Base-by-base conservation (phyloP, 306 rosid species). In the Dryas octopetala region DNA sequence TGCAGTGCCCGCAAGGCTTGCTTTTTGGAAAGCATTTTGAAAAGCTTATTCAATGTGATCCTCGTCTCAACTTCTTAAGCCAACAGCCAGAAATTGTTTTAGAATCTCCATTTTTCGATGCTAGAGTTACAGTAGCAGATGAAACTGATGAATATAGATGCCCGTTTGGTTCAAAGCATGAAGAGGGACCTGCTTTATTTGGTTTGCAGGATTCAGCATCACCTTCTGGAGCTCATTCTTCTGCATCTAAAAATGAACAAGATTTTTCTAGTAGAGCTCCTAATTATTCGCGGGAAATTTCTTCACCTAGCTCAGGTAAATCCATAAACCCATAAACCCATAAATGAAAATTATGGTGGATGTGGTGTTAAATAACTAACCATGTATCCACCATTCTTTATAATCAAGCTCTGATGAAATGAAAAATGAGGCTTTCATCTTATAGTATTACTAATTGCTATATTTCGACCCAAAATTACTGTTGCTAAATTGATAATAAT, bases 1-100 rank as follows among this genome's bases (percentile, higher is more conserved):
- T 91, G 74, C 86, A 86, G 82, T 91, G 93, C 45, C 93, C 96
- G 1, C 87, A 71, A 65, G 96, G 91, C 73, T 50, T 84, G 57
- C 59, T 73, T n/a, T 66, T 89, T 6, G 93, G 93, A 58, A 91
- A 87, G 90, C 97, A 88, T 81, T 91, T 83, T 26, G 96, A 91
- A 85, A 91, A 88, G 85, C 96, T 91, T 50, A 74, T 91, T 62
- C 97, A 91, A 80, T 89, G 97, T 63, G 96, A 91, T 74, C 93
- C 93, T 19, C 93, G 97, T 62, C 93, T 91, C 79, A 83, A 84
- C 76, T 85, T 73, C 50, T 80, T 91, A 28, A 91, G 93, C 74
- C 96, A 89, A 52, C 93, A 83, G 66, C 86, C 82, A 8, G 97
- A 89, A 44, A 61, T 88, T 57, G 93, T 88, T 72, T 71, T 89